Base-by-base conservation (phyloP, 805 yeast genomes). In the Nakazawaea ishiwadae region DNA sequence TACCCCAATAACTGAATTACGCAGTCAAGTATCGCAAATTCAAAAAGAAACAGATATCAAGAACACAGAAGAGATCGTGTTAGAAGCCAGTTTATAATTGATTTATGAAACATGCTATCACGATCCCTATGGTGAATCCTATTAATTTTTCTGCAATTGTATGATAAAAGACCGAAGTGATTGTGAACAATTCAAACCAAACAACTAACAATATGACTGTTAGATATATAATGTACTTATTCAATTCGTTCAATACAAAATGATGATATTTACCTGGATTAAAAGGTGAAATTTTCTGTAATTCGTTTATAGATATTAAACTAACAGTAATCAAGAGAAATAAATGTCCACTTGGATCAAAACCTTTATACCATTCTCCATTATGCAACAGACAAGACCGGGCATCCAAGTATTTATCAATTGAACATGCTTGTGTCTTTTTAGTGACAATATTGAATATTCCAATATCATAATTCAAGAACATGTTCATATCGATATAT, bases 261-360 rank as follows among this genome's bases (percentile, higher is more conserved):
- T 39, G 44, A 15, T 15, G 39, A 21, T 21, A 28, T 15, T 23
- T 34, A 18, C 24, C 16, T 5, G 11, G 20, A 12, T 15, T 18
- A 16, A 34, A 21, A 5, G 33, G 20, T 9, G 47, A 30, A 4
- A 58, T 47, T 1, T 44, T 17, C 19, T 31, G 33, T 27, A 67
- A 35, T 43, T 68, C 73, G 21, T 52, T 42, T 63, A 68, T 63
- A 0, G 72, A 43, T 8, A 73, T 54, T 44, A 73, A 48, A 45
- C 77, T 69, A 12, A 69, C 50, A 5, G 69, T 69, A 1, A 63
- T 52, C 2, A 75, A 42, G 39, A 73, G 65, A 47, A 73, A 72
- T 39, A 65, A 68, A 51, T 76, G 82, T 1, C 81, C 80, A 30
- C 78, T 71, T 4, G 69, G 57, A 50, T 76, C 81, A 49, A 75